These are phyloP conservation scores for Trichoderma lentiforme DNA, from an alignment of 2,329 filamentous ascomycete species.

Conservation along the genomic window DNA sequence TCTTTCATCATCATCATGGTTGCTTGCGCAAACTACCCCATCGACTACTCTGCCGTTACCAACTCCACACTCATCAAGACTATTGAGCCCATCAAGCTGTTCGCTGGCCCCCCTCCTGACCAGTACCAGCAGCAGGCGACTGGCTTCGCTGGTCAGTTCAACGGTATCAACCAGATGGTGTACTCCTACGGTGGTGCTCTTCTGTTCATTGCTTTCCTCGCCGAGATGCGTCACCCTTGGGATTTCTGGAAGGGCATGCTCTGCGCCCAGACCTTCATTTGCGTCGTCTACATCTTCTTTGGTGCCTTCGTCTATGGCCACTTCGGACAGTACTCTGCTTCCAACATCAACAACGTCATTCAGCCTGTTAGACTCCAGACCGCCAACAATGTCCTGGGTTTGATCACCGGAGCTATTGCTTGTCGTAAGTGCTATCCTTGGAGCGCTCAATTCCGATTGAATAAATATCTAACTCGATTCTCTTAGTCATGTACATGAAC, in stretches of 20 bases:
- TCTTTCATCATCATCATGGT: slow-evolving; percentile 15
- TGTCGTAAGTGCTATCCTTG: slow-evolving; percentile 7
- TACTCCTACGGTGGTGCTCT: slow-evolving; percentile 13
- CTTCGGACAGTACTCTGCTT: slow-evolving; percentile 15
- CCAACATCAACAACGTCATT: slow-evolving; percentile 11
- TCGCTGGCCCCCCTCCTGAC: slow-evolving; percentile 5
- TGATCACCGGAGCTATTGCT: slow-evolving; percentile 10
- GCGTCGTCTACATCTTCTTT: slow-evolving; percentile 15
- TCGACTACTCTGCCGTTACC: slow-evolving; percentile 8
- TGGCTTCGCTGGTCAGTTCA: slow-evolving; percentile 12
- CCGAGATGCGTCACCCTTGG: slow-evolving; percentile 13
- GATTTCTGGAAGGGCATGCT: slow-evolving; percentile 16
- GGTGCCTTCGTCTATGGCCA: slow-evolving; percentile 15
- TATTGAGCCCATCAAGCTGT: neutral
- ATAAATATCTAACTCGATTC: neutral
- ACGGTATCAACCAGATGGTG: slow-evolving; percentile 15
- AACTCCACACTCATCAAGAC: neutral
- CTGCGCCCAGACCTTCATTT: slow-evolving; percentile 14
- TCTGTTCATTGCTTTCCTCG: slow-evolving; percentile 11
- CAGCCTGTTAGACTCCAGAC: slow-evolving; percentile 3
- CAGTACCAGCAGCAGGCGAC: slow-evolving; percentile 12
- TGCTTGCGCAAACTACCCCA: slow-evolving; percentile 12
- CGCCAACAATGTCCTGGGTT: slow-evolving; percentile 4
- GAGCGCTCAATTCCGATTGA: neutral
- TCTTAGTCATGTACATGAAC: slow-evolving; percentile 15